Evolutionary conservation across 306 rosid genomes (phyloP).

Genomic region (Cucumis hystrix): DNA sequence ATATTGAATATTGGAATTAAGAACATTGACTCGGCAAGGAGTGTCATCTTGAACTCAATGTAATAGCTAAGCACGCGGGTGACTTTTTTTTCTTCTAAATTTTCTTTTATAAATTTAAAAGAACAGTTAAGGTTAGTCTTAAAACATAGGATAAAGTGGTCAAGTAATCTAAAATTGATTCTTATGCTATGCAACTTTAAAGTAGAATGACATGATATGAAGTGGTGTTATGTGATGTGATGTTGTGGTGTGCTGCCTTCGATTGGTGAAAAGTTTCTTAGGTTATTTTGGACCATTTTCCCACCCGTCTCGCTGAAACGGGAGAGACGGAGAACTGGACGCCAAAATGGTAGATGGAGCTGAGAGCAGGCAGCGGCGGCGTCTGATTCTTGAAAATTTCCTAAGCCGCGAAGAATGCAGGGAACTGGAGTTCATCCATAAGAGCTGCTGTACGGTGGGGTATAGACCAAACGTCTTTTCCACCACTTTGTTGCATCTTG

Average conservation of each 20-base stretch:
- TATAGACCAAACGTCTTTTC: conserved; percentile 82
- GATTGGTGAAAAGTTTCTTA: too few species aligned
- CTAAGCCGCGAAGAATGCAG: conserved; percentile 5
- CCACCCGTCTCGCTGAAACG: too few species aligned
- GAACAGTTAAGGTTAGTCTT: too few species aligned
- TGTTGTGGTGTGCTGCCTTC: too few species aligned
- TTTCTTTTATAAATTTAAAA: too few species aligned
- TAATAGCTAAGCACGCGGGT: conserved; percentile 48
- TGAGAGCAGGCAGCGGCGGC: neutral
- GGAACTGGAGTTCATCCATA: conserved; percentile 86
- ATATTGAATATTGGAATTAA: conserved; percentile 46
- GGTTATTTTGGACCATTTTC: too few species aligned
- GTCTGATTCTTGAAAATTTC: conserved; percentile 4
- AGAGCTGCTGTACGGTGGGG: conserved; percentile 75
- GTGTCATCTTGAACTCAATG: conserved; percentile 65
- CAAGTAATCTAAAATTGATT: too few species aligned
- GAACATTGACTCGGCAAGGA: conserved; percentile 62
- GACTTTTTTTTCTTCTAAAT: too few species aligned
- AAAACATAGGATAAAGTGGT: too few species aligned
- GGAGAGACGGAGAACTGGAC: neutral
- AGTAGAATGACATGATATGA: too few species aligned
- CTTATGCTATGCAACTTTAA: too few species aligned
- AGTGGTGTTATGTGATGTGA: too few species aligned
- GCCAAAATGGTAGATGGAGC: neutral
- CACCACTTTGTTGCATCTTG: conserved; percentile 76